These are phyloP conservation scores for Boletus tomentosulus DNA, from an alignment of 768 basidiomycete genomes.

Conservation along the genomic window DNA sequence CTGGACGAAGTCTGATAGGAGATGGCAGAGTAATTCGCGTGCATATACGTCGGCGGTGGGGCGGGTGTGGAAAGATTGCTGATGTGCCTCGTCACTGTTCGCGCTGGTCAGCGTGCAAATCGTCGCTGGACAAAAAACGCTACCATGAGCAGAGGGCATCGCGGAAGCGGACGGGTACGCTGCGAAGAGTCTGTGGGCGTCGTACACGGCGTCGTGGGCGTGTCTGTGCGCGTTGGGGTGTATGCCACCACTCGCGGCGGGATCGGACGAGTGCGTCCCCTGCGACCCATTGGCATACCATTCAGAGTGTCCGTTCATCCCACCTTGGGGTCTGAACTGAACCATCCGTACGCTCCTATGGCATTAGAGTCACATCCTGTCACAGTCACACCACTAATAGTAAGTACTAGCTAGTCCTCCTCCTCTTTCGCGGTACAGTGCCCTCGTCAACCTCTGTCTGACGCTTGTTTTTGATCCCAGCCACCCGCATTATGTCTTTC, in stretches of 20 bases:
- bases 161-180: constrained; percentile 74
- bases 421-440: constrained; percentile 44
- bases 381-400: constrained; percentile 13
- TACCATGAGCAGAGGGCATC: constrained; percentile 75
- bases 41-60: constrained; percentile 59
- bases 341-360: not conserved
- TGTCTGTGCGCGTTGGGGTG: constrained; percentile 13
- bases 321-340: constrained; percentile 3
- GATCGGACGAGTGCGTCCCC: constrained; percentile 11
- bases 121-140: constrained; percentile 3
- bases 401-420: constrained; percentile 33
- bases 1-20: constrained; percentile 35
- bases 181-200: constrained; percentile 62
- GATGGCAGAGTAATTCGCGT: constrained; percentile 38
- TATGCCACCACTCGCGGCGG: not conserved
- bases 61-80: constrained; percentile 54
- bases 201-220: constrained; percentile 52
- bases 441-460: constrained; percentile 61
- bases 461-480: constrained; percentile 70
- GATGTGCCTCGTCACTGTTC: constrained; percentile 62
- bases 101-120: constrained; percentile 16
- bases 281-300: constrained; percentile 20
- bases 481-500: constrained; percentile 69
- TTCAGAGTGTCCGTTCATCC: constrained; percentile 25
- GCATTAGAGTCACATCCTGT: constrained; percentile 15